Percentiles rank a stretch among this genome's conserved stretches.
Conservation (phyloP, 257 asterid species). For the Solanum rostratum region DNA sequence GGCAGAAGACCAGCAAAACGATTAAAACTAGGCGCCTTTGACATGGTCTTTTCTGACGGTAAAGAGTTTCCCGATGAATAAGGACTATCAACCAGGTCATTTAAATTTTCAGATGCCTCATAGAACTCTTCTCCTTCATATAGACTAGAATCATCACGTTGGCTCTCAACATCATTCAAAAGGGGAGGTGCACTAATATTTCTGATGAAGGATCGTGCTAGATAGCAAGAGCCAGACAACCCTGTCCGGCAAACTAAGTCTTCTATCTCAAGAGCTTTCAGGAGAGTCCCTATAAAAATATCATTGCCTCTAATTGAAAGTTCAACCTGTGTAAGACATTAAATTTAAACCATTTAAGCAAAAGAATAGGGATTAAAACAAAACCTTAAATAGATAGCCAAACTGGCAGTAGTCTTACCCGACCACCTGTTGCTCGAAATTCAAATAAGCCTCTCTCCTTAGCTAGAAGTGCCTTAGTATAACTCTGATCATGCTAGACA, state of each 20-base stretch:
- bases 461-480: conserved; percentile 65
- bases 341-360: conserved; percentile 5
- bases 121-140: conserved; percentile 85
- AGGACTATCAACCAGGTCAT: conserved; percentile 57
- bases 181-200: conserved; percentile 46
- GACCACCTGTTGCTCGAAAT: conserved; percentile 95
- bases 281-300: conserved; percentile 80
- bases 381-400: neutral
- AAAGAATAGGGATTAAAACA: neutral
- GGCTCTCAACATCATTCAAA: conserved; percentile 22
- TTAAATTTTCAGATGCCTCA: conserved; percentile 78
- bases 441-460: conserved; percentile 81
- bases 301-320: conserved; percentile 62
- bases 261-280: conserved; percentile 82
- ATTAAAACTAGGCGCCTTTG: conserved; percentile 54
- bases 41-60: conserved; percentile 18
- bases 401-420: conserved; percentile 33
- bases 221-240: conserved; percentile 37
- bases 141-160: conserved; percentile 29
- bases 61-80: conserved; percentile 16
- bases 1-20: conserved; percentile 78
- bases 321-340: conserved; percentile 57
- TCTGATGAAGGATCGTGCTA: conserved; percentile 80
- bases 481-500: conserved; percentile 45
- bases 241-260: conserved; percentile 53